phyloP scores from a whole-genome alignment of 306 rosid genomes.

The Quercus wislizeni region DNA sequence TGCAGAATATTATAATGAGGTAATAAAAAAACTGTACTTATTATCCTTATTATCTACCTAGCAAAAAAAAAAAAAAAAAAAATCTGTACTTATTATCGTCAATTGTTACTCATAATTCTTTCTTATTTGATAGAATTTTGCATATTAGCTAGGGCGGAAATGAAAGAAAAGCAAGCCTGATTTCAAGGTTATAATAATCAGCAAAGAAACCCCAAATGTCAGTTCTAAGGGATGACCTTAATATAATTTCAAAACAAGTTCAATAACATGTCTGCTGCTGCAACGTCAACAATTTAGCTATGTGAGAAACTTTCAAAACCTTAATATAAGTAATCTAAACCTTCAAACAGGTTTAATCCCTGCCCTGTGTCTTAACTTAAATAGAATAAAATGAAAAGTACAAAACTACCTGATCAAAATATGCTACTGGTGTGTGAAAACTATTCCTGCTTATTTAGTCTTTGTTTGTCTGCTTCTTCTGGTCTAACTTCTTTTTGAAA shows the following conservation, averaged over 20 bases:
- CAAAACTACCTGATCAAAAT: neutral
- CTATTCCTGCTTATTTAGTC: neutral
- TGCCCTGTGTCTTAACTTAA: neutral
- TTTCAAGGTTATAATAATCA: neutral
- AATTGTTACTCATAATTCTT: conserved; percentile 5
- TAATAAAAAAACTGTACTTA: conserved; percentile 26
- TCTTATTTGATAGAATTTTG: conserved; percentile 15
- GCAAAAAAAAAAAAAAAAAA: no score
- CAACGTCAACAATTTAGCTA: neutral
- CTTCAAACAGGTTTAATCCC: neutral
- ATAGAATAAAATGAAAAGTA: neutral
- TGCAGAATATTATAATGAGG: conserved; percentile 89
- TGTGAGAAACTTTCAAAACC: neutral
- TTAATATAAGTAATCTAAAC: neutral
- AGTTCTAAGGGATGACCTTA: neutral
- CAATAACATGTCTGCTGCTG: neutral
- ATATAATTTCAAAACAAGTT: neutral
- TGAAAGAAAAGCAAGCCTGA: neutral
- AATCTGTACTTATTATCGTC: neutral
- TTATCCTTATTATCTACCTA: neutral
- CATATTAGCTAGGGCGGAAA: neutral
- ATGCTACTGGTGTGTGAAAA: neutral
- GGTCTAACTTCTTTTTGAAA: neutral
- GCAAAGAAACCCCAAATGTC: neutral
- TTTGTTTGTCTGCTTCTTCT: neutral